Conservation (phyloP, 768 basidiomycete genomes). For the Agaricus sinodeliciosus region DNA sequence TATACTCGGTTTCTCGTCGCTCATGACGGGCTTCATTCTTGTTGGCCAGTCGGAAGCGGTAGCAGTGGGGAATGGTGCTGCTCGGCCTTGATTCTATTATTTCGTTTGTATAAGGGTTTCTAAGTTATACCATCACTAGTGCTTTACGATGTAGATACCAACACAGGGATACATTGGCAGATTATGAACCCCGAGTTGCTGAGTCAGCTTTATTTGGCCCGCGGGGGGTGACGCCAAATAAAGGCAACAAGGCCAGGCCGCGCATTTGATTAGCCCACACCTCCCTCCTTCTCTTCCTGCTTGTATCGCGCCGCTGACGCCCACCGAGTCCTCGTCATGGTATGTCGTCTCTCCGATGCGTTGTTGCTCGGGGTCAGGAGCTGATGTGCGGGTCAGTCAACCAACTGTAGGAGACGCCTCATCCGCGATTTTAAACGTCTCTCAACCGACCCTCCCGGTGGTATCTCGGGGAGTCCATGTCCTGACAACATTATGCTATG, state of each 20-base stretch:
- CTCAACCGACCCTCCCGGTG: constrained; percentile 90
- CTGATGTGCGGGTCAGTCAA: constrained; percentile 51
- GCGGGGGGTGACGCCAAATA: constrained; percentile 5
- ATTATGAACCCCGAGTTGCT: constrained; percentile 4
- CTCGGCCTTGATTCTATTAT: neutral
- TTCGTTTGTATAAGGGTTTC: neutral
- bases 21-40: constrained; percentile 48
- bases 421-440: constrained; percentile 98
- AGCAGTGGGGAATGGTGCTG: neutral
- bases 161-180: too few species aligned
- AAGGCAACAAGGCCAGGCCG: neutral
- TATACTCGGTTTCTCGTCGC: constrained; percentile 50
- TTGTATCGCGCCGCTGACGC: constrained; percentile 2
- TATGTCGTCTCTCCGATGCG: neutral
- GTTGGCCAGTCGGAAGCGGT: constrained; percentile 22
- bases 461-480: constrained; percentile 95
- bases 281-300: neutral
- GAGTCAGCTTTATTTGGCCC: constrained; percentile 3
- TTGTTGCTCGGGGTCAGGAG: neutral
- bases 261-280: neutral
- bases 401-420: constrained; percentile 89
- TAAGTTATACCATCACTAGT: neutral
- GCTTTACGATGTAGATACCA: too few species aligned
- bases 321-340: constrained; percentile 1
- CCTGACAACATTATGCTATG: constrained; percentile 99